Evolutionary conservation across 1,139 yeast species (phyloP).

Genomic region (Candida anutae): DNA sequence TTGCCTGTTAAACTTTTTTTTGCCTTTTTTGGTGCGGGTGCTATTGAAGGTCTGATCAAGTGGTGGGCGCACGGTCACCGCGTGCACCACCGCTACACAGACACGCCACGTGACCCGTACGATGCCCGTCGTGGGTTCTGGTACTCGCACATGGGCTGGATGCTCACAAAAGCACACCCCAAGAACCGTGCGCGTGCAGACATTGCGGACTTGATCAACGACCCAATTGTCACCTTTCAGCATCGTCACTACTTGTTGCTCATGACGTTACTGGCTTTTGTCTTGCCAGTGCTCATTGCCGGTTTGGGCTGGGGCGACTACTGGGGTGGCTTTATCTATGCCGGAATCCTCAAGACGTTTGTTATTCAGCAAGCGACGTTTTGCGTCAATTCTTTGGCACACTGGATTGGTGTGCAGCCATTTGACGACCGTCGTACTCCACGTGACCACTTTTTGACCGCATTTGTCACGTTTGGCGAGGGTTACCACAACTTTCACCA

Average conservation of each 20-base stretch:
- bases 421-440: conserved; percentile 97
- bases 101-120: conserved; percentile 93
- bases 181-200: conserved; percentile 94
- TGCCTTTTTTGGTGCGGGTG: conserved; percentile 88
- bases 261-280: conserved; percentile 59
- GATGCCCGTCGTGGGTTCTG: conserved; percentile 94
- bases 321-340: conserved; percentile 88
- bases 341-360: conserved; percentile 77
- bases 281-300: conserved; percentile 70
- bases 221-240: conserved; percentile 87
- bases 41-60: conserved; percentile 93
- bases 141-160: conserved; percentile 98
- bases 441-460: conserved; percentile 91
- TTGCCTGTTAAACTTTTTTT: conserved; percentile 63
- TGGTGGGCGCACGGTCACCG: conserved; percentile 99
- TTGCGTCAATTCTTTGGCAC: conserved; percentile 97
- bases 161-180: conserved; percentile 90
- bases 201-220: conserved; percentile 82
- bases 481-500: conserved; percentile 99
- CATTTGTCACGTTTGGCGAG: conserved; percentile 94
- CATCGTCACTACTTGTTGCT: conserved; percentile 79
- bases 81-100: conserved; percentile 96
- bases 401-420: conserved; percentile 97
- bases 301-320: conserved; percentile 84
- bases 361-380: conserved; percentile 95